Conservation (phyloP, 805 yeast species). For the Yamadazyma endophytica region DNA sequence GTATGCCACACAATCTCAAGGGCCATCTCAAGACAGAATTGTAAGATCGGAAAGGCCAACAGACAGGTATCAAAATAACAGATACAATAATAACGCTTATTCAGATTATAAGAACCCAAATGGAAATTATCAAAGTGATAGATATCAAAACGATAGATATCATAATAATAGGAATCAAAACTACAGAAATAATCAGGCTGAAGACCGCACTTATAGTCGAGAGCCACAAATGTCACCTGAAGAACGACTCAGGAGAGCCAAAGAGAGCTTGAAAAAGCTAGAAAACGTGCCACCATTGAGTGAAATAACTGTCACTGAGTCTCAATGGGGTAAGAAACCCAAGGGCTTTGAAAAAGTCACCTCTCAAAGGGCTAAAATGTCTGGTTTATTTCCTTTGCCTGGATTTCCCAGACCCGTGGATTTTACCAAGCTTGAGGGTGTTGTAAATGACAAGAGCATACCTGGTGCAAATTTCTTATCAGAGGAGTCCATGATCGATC, state of each 20-base stretch:
- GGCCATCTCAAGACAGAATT: too few relatives aligned
- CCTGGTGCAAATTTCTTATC: conserved; percentile 28
- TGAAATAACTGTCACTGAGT: conserved; percentile 43
- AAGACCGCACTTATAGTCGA: not conserved
- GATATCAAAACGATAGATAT: conserved; percentile 1
- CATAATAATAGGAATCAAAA: conserved; percentile 1
- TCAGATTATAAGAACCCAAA: too few relatives aligned
- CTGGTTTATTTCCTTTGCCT: conserved; percentile 76
- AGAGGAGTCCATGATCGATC: conserved; percentile 33
- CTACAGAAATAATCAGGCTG: conserved; percentile 3
- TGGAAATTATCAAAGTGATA: too few relatives aligned
- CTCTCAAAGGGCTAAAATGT: conserved; percentile 71
- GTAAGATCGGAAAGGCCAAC: too few relatives aligned
- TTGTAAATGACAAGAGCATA: conserved; percentile 28
- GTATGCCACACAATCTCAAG: too few relatives aligned
- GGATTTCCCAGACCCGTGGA: conserved; percentile 52
- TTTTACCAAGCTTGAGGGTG: conserved; percentile 37
- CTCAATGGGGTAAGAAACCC: conserved; percentile 72
- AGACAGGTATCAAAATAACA: too few relatives aligned
- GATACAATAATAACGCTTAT: too few relatives aligned
- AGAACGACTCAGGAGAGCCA: conserved; percentile 17
- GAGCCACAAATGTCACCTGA: conserved; percentile 11
- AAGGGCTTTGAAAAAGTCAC: conserved; percentile 69
- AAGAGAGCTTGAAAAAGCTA: conserved; percentile 28
- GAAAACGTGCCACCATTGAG: conserved; percentile 44